These are phyloP conservation scores for Trametes sanguinea DNA, from an alignment of 768 basidiomycete genomes.

Conservation along the genomic window DNA sequence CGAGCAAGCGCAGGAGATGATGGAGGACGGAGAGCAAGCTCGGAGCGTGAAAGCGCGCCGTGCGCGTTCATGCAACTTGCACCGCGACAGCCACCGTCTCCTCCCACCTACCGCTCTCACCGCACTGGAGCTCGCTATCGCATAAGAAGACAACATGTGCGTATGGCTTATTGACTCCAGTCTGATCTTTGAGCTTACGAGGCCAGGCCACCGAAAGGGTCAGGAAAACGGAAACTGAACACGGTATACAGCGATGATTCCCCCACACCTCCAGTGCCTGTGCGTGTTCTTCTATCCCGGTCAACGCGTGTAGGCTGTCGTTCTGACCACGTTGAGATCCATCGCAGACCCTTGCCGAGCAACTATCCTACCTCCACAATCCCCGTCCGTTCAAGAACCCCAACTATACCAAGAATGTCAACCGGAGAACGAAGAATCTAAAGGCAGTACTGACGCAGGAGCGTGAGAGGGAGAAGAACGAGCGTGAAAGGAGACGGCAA, in stretches of 20 bases:
- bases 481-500: constrained; percentile 58
- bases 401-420: constrained; percentile 66
- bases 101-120: not conserved
- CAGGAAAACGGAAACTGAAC: constrained; percentile 32
- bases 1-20: too few species aligned
- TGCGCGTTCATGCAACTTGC: not conserved
- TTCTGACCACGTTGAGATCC: not conserved
- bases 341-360: constrained; percentile 66
- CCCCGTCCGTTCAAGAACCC: constrained; percentile 82
- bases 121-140: too few species aligned
- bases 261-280: constrained; percentile 35
- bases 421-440: constrained; percentile 75
- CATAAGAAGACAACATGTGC: not conserved
- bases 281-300: constrained; percentile 4
- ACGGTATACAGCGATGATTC: constrained; percentile 34
- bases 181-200: not conserved
- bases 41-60: not conserved
- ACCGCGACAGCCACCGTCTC: not conserved
- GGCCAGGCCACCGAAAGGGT: constrained; percentile 38
- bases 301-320: too few species aligned
- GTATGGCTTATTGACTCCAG: too few species aligned
- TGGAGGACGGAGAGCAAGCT: not conserved
- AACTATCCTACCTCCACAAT: constrained; percentile 68
- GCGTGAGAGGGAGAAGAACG: constrained; percentile 71
- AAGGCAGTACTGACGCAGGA: constrained; percentile 80